Percentiles rank a stretch among this genome's conserved stretches.
Evolutionary conservation across 495 filamentous ascomycete genomes (phyloP).

Genomic region (Neurospora discreta): DNA sequence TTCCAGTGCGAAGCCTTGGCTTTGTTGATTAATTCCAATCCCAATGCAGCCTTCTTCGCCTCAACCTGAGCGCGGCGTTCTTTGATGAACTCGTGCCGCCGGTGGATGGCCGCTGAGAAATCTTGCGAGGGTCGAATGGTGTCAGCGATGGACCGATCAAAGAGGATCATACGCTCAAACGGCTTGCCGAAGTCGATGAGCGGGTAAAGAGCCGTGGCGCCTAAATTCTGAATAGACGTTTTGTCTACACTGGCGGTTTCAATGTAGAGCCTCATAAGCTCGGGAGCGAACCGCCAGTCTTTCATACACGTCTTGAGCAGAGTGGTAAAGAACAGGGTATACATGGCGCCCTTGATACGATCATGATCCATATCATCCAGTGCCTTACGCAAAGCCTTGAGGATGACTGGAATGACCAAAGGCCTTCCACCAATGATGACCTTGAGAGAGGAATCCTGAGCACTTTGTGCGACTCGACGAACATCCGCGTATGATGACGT

Average conservation of each 20-base stretch:
- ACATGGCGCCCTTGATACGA: constrained; percentile 88
- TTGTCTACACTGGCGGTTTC: constrained; percentile 83
- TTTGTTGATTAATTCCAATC: constrained; percentile 67
- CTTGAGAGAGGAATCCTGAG: constrained; percentile 90
- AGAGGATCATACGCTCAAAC: constrained; percentile 73
- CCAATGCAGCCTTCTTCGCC: constrained; percentile 67
- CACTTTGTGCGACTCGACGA: constrained; percentile 80
- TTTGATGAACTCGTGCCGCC: constrained; percentile 58
- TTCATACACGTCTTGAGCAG: constrained; percentile 76
- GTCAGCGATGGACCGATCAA: constrained; percentile 62
- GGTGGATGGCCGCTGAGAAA: constrained; percentile 49
- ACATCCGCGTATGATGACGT: constrained; percentile 96
- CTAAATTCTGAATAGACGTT: constrained; percentile 84
- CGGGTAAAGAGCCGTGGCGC: constrained; percentile 65
- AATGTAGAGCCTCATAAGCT: constrained; percentile 78
- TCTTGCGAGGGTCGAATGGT: constrained; percentile 63
- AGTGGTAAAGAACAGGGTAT: constrained; percentile 77
- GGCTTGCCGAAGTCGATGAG: constrained; percentile 86
- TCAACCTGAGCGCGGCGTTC: constrained; percentile 67
- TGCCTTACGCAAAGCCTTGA: constrained; percentile 70
- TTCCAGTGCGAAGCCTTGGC: constrained; percentile 86
- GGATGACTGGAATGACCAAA: constrained; percentile 76
- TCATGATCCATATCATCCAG: constrained; percentile 73
- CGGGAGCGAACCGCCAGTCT: constrained; percentile 88
- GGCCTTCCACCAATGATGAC: constrained; percentile 74